These are phyloP conservation scores for Spathaspora passalidarum DNA, from an alignment of 805 yeast species.

Conservation along the genomic window DNA sequence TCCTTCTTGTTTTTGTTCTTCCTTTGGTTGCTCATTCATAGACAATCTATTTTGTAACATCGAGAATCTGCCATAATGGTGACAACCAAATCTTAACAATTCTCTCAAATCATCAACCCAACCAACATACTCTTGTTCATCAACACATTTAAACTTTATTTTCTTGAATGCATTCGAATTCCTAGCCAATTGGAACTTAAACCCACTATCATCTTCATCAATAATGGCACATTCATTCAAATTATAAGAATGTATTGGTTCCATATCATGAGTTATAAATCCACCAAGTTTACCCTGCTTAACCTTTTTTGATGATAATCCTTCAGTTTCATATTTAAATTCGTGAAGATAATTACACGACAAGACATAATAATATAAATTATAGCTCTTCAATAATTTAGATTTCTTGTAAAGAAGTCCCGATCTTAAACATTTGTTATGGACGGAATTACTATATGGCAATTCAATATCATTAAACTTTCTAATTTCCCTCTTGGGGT, in stretches of 20 bases:
- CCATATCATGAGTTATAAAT: constrained; percentile 37
- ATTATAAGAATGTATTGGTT: constrained; percentile 40
- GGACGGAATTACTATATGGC: constrained; percentile 37
- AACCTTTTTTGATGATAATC: constrained; percentile 6
- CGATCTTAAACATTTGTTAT: constrained; percentile 37
- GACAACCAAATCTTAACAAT: constrained; percentile 43
- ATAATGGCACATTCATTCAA: constrained; percentile 34
- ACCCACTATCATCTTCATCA: constrained; percentile 23
- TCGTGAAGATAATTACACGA: constrained; percentile 44
- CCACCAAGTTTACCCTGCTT: constrained; percentile 30
- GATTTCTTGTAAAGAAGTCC: constrained; percentile 41
- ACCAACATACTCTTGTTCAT: constrained; percentile 39
- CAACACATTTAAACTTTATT: constrained; percentile 44
- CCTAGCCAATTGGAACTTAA: constrained; percentile 33
- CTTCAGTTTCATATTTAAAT: constrained; percentile 30
- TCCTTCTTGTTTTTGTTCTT: background rate
- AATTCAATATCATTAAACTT: constrained; percentile 37
- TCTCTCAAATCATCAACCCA: constrained; percentile 59
- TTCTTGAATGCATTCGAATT: constrained; percentile 26
- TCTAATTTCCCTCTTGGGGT: constrained; percentile 46
- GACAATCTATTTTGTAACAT: constrained; percentile 2
- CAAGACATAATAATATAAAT: constrained; percentile 33
- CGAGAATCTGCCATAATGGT: constrained; percentile 48
- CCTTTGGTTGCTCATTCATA: constrained; percentile 6
- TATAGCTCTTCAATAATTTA: constrained; percentile 39